These are phyloP conservation scores for Lactuca saligna DNA, from an alignment of 129 eudicot species.

Conservation along the genomic window DNA sequence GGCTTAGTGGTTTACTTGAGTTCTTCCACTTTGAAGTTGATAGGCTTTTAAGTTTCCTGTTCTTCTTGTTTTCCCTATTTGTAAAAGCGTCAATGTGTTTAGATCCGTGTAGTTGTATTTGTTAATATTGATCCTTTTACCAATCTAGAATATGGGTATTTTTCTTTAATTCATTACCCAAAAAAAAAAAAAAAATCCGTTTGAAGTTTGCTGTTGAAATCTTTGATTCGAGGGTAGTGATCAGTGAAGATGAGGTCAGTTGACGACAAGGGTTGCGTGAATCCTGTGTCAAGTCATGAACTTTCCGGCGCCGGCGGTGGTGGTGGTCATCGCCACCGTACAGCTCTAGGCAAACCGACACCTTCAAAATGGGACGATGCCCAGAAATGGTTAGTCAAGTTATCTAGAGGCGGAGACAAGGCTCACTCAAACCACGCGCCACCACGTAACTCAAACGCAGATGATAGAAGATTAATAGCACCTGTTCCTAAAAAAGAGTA, in stretches of 20 bases:
- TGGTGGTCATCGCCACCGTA: slow-evolving; percentile 54
- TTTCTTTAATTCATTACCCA: slow-evolving; percentile 2
- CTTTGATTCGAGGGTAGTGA: slow-evolving; percentile 9
- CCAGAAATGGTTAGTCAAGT: slow-evolving; percentile 83
- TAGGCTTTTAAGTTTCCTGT: neutral
- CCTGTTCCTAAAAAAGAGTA: slow-evolving; percentile 53
- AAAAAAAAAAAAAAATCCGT: neutral
- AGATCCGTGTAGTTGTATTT: slow-evolving; percentile 20
- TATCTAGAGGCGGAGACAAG: slow-evolving; percentile 79
- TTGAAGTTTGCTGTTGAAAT: neutral
- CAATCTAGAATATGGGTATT: slow-evolving; percentile 10
- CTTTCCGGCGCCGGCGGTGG: slow-evolving; percentile 27
- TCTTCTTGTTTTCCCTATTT: slow-evolving; percentile 17
- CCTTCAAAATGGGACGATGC: slow-evolving; percentile 99
- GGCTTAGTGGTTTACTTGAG: neutral
- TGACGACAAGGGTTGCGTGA: slow-evolving; percentile 77
- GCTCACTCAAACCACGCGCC: slow-evolving; percentile 56
- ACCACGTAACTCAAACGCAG: slow-evolving; percentile 77
- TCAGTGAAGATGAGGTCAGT: slow-evolving; percentile 62
- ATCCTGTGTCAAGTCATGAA: slow-evolving; percentile 39
- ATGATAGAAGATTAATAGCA: slow-evolving; percentile 73
- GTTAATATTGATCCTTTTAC: neutral
- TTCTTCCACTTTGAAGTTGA: neutral
- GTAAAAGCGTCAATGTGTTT: neutral
- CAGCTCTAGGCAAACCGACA: slow-evolving; percentile 82